phyloP scores from a whole-genome alignment of 352 stramenopile genomes.

The Phytopythium delawarense region DNA sequence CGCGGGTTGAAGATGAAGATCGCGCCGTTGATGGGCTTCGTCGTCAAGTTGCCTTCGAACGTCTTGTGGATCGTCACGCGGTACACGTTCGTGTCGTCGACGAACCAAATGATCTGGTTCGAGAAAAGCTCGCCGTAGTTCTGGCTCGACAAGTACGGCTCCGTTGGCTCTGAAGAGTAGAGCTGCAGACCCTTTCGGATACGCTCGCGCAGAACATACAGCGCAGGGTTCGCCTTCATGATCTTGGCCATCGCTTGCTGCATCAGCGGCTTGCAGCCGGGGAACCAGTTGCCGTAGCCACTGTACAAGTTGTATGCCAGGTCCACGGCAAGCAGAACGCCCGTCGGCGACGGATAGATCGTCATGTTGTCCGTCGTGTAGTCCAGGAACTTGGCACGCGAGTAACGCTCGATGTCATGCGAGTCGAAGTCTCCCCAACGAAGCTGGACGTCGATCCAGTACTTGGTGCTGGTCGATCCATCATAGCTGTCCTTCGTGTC shows the following conservation, averaged over 20 bases:
- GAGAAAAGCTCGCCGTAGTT: constrained; percentile 99
- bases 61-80: constrained; percentile 99
- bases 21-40: constrained; percentile 99
- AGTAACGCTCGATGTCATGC: constrained; percentile 99
- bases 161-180: constrained; percentile 99
- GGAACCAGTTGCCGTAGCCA: constrained; percentile 99
- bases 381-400: constrained; percentile 99
- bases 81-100: constrained; percentile 99
- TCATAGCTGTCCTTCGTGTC: constrained; percentile 98
- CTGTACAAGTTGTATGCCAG: constrained; percentile 99
- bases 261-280: constrained; percentile 98
- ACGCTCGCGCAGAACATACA: constrained; percentile 99
- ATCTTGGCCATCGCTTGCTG: constrained; percentile 99
- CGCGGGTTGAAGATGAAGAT: constrained; percentile 99
- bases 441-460: constrained; percentile 99
- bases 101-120: constrained; percentile 99
- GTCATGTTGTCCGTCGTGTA: constrained; percentile 99
- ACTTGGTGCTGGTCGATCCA: constrained; percentile 95
- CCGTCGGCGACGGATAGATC: constrained; percentile 99
- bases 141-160: constrained; percentile 99
- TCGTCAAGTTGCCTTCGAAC: constrained; percentile 99
- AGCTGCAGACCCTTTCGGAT: constrained; percentile 99
- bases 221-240: constrained; percentile 99
- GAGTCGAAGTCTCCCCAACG: constrained; percentile 99
- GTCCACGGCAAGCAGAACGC: constrained; percentile 97